These are phyloP conservation scores for Gremmenia infestans DNA, from an alignment of 2,329 filamentous ascomycete genomes.

Conservation along the genomic window DNA sequence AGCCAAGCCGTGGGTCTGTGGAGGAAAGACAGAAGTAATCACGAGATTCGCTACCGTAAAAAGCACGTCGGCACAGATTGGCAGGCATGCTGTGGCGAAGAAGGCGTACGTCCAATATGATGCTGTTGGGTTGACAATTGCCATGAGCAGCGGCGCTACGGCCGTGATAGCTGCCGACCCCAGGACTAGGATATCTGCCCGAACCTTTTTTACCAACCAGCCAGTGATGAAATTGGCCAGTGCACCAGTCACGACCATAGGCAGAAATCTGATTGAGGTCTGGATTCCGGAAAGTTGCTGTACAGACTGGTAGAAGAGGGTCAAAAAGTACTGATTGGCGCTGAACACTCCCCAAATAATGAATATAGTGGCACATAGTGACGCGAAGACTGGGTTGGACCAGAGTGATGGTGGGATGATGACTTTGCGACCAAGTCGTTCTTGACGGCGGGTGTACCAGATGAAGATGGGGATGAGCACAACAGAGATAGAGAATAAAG, in stretches of 20 bases:
- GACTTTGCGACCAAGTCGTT: too few relatives aligned
- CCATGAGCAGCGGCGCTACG: neutral
- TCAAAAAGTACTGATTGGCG: neutral
- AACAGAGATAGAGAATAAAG: constrained; percentile 35
- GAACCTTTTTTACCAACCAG: neutral
- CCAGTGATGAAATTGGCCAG: neutral
- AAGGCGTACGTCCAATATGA: neutral
- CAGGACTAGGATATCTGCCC: neutral
- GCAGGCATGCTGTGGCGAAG: neutral
- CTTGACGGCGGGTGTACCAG: constrained; percentile 41
- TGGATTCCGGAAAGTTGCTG: neutral
- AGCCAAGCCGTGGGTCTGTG: neutral
- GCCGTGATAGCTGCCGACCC: neutral
- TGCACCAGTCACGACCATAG: neutral
- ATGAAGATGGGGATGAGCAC: constrained; percentile 53
- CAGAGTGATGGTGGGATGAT: too few relatives aligned
- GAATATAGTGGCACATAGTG: neutral
- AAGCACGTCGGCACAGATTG: neutral
- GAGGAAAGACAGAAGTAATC: neutral
- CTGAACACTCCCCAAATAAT: neutral
- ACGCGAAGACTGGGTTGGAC: too few relatives aligned
- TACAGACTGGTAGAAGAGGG: neutral
- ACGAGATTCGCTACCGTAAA: neutral
- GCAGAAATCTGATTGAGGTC: neutral
- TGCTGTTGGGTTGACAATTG: neutral